A percentile compares a stretch with the other conserved stretches of the same genome.
Evolutionary conservation across 768 basidiomycete species (phyloP).

Genomic region (Trametopsis cervina): DNA sequence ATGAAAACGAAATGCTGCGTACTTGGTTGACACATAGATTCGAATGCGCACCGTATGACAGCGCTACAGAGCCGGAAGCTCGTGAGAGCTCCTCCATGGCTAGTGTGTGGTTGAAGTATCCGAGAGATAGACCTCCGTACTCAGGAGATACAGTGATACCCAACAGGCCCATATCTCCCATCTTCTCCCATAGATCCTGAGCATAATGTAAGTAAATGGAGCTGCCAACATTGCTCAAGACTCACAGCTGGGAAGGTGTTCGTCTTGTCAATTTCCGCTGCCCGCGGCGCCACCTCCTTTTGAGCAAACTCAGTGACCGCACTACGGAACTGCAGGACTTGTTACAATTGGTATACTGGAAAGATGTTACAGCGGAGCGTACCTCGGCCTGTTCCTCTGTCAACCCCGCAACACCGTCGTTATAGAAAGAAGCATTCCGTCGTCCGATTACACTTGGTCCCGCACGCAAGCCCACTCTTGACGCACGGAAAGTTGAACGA

Average conservation of each 20-base stretch:
- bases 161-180: slow-evolving; percentile 89
- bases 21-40: slow-evolving; percentile 66
- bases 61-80: slow-evolving; percentile 86
- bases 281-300: slow-evolving; percentile 79
- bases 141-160: slow-evolving; percentile 78
- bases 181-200: slow-evolving; percentile 82
- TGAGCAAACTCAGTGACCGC: slow-evolving; percentile 75
- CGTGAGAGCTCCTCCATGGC: slow-evolving; percentile 93
- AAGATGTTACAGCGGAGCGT: slow-evolving; percentile 12
- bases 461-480: not conserved
- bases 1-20: not conserved
- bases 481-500: not conserved
- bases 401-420: slow-evolving; percentile 65
- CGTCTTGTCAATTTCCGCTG: slow-evolving; percentile 78
- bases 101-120: slow-evolving; percentile 82
- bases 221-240: not conserved
- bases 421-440: slow-evolving; percentile 51
- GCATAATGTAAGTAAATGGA: not conserved
- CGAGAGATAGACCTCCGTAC: slow-evolving; percentile 77
- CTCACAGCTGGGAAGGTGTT: slow-evolving; percentile 76
- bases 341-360: not conserved
- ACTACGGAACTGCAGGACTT: slow-evolving; percentile 61
- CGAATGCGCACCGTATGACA: slow-evolving; percentile 90
- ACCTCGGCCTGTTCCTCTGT: slow-evolving; percentile 81
- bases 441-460: not conserved